phyloP scores from a whole-genome alignment of 768 basidiomycete genomes.

The Xerocomus brunneocitrinus region DNA sequence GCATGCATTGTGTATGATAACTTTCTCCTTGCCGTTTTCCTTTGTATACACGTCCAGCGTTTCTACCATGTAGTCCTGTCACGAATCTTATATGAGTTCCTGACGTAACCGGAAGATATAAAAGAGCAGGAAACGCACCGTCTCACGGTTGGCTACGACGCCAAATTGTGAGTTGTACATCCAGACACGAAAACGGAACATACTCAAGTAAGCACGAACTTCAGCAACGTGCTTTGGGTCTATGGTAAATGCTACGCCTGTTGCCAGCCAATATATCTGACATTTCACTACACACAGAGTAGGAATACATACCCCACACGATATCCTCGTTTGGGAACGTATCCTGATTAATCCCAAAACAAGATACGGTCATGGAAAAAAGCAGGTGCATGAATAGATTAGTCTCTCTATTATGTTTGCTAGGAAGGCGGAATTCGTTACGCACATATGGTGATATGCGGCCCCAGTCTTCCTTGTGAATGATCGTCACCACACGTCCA shows the following conservation, averaged over 20 bases:
- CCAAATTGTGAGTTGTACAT: neutral
- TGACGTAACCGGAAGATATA: neutral
- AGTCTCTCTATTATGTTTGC: neutral
- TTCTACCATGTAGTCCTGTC: constrained; percentile 81
- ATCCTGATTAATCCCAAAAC: constrained; percentile 6
- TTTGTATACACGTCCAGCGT: constrained; percentile 64
- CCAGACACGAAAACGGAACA: constrained; percentile 1
- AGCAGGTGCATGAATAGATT: neutral
- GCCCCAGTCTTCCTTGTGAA: constrained; percentile 84
- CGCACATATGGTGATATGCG: constrained; percentile 57
- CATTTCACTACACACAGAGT: too few species aligned
- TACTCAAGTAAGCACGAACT: constrained; percentile 77
- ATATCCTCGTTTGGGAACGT: constrained; percentile 19
- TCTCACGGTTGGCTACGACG: constrained; percentile 67
- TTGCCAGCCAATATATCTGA: neutral
- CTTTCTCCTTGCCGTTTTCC: constrained; percentile 43
- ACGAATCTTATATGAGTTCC: neutral
- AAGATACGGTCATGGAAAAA: neutral
- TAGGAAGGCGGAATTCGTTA: neutral
- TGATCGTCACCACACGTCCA: constrained; percentile 78
- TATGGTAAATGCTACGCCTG: constrained; percentile 81
- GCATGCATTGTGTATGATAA: constrained; percentile 49
- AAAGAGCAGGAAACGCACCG: constrained; percentile 37
- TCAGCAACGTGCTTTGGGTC: constrained; percentile 67
- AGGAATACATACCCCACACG: constrained; percentile 55